These are phyloP conservation scores for Mortierella sp. DNA, from an alignment of 371 early-diverging fungal species.

Conservation along the genomic window DNA sequence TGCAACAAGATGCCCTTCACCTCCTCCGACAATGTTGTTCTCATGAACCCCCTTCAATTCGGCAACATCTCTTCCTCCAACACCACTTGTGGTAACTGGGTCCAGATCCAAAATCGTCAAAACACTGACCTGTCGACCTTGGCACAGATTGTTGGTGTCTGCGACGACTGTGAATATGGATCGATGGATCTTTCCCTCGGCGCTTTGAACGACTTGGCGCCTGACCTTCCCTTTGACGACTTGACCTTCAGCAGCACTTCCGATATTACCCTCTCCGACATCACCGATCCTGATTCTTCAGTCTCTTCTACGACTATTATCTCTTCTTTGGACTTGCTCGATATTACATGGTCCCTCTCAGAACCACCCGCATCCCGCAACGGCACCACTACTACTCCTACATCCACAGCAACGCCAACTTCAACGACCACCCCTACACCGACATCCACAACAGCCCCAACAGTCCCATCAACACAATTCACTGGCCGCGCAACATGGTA, in stretches of 20 bases:
- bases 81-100: slow-evolving; percentile 55
- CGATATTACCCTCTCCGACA: slow-evolving; percentile 18
- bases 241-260: slow-evolving; percentile 27
- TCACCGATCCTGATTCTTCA: slow-evolving; percentile 21
- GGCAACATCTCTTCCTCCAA: slow-evolving; percentile 31
- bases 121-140: slow-evolving; percentile 37
- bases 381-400: background rate
- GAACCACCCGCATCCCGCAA: slow-evolving; percentile 19
- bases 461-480: slow-evolving; percentile 23
- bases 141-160: slow-evolving; percentile 49
- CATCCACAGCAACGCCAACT: slow-evolving; percentile 9
- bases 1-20: slow-evolving; percentile 45
- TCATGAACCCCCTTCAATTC: slow-evolving; percentile 57
- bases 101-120: slow-evolving; percentile 45
- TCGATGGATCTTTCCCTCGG: slow-evolving; percentile 29
- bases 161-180: slow-evolving; percentile 48
- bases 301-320: slow-evolving; percentile 16
- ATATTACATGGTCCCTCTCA: slow-evolving; percentile 41
- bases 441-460: slow-evolving; percentile 22
- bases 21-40: slow-evolving; percentile 44
- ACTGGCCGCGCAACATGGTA: slow-evolving; percentile 52
- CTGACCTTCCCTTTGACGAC: slow-evolving; percentile 23
- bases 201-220: slow-evolving; percentile 35
- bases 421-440: slow-evolving; percentile 9
- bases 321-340: slow-evolving; percentile 37